Percentiles rank a stretch among this genome's conserved stretches.
phyloP scores from a whole-genome alignment of 192 early-diverging fungal species.

The Ambispora gerdemannii region DNA sequence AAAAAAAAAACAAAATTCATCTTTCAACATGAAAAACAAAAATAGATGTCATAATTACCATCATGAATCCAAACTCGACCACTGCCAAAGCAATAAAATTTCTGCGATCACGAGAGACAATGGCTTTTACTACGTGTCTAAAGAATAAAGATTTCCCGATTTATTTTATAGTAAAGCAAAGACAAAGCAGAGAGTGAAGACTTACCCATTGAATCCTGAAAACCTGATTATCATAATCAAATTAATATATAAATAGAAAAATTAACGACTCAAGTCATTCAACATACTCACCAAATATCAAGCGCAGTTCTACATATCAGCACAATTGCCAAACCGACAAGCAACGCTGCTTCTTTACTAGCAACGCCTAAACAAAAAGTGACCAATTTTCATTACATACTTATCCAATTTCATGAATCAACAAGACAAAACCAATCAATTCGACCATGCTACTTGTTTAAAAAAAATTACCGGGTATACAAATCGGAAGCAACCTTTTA shows the following conservation, averaged over 20 bases:
- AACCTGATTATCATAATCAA: conserved; percentile 33
- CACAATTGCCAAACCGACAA: conserved; percentile 47
- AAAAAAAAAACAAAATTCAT: neutral
- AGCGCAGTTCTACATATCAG: conserved; percentile 60
- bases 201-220: conserved; percentile 54
- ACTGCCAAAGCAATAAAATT: conserved; percentile 59
- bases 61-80: conserved; percentile 65
- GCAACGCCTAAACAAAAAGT: conserved; percentile 36
- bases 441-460: too few species aligned
- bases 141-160: conserved; percentile 32
- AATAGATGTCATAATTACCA: conserved; percentile 36
- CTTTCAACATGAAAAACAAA: conserved; percentile 6
- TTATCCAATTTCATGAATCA: too few species aligned
- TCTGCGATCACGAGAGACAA: conserved; percentile 63
- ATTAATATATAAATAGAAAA: neutral
- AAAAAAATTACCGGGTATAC: conserved; percentile 48
- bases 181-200: neutral
- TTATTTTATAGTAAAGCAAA: neutral
- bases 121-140: conserved; percentile 72
- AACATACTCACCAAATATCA: conserved; percentile 47
- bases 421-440: too few species aligned
- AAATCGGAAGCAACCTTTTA: conserved; percentile 54
- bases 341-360: conserved; percentile 48
- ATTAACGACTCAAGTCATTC: neutral
- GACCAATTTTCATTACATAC: too few species aligned